phyloP scores from a whole-genome alignment of 495 filamentous ascomycete genomes.

The Pyrenula aspistea region DNA sequence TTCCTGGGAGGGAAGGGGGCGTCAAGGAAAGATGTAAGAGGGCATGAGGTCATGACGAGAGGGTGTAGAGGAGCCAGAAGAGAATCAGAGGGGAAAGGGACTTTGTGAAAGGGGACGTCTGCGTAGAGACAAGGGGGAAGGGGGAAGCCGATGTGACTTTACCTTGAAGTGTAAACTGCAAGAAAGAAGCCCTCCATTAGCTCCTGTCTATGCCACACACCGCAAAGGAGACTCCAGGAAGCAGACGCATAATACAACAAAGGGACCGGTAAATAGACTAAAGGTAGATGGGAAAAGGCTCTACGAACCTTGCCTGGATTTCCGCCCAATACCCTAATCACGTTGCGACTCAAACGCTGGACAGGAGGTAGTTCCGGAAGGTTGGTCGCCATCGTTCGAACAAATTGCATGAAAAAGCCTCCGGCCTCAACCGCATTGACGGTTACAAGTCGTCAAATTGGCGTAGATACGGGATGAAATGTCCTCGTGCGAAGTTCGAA shows the following conservation, averaged over 20 bases:
- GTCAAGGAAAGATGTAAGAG: neutral
- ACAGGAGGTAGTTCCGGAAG: conserved; percentile 48
- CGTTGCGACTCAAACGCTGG: conserved; percentile 49
- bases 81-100: too few relatives aligned
- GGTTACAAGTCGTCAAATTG: neutral
- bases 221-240: too few relatives aligned
- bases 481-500: too few relatives aligned
- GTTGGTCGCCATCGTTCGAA: conserved; percentile 28
- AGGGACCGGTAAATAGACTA: too few relatives aligned
- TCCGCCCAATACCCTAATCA: conserved; percentile 66
- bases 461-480: too few relatives aligned
- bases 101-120: too few relatives aligned
- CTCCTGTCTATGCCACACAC: too few relatives aligned
- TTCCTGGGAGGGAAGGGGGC: conserved; percentile 31
- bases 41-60: neutral
- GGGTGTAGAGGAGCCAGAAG: too few relatives aligned
- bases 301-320: conserved; percentile 65
- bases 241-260: too few relatives aligned
- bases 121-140: neutral
- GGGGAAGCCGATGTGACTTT: neutral
- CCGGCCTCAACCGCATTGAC: too few relatives aligned
- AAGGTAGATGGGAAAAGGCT: too few relatives aligned
- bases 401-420: neutral
- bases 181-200: conserved; percentile 1
- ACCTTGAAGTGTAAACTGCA: conserved; percentile 44